Evolutionary conservation across 169 alveolate species (phyloP).

Genomic region (Besnoitia besnoiti): DNA sequence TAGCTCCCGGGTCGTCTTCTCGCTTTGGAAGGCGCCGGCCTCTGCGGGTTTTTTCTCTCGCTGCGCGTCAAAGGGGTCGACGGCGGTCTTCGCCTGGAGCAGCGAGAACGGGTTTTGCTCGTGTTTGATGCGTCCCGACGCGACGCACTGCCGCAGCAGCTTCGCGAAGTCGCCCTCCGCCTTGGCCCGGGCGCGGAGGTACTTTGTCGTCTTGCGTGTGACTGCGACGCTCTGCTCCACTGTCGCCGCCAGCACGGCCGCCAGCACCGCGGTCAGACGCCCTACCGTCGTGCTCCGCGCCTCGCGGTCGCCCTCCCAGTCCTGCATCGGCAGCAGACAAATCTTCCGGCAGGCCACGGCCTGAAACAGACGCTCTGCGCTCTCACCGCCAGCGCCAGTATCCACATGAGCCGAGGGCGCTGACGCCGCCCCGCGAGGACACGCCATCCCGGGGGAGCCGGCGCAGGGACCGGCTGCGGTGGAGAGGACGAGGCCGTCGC

Average conservation of each 20-base stretch:
- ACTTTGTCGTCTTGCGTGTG: not conserved
- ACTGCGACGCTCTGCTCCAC: not conserved
- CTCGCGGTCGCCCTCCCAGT: slow-evolving; percentile 35
- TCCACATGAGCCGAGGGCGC: no score
- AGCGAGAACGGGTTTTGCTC: not conserved
- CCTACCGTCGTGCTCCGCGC: slow-evolving; percentile 15
- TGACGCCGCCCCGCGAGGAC: no score
- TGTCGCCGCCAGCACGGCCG: not conserved
- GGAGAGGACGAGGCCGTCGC: no score
- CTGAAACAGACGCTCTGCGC: not conserved
- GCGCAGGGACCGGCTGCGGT: no score
- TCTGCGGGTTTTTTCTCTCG: not conserved
- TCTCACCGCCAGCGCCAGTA: not conserved
- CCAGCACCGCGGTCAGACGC: not conserved
- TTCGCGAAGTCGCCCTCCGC: not conserved
- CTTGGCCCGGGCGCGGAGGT: not conserved
- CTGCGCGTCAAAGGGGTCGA: not conserved
- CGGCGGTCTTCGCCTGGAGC: not conserved
- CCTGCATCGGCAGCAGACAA: not conserved
- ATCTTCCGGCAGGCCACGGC: slow-evolving; percentile 2
- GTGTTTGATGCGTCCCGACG: not conserved
- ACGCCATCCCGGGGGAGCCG: no score
- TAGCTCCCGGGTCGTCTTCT: no score
- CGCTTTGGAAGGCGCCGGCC: no score
- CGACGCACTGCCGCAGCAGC: not conserved